Conservation (phyloP, 768 basidiomycete genomes). For the Pulveroboletus sp. region DNA sequence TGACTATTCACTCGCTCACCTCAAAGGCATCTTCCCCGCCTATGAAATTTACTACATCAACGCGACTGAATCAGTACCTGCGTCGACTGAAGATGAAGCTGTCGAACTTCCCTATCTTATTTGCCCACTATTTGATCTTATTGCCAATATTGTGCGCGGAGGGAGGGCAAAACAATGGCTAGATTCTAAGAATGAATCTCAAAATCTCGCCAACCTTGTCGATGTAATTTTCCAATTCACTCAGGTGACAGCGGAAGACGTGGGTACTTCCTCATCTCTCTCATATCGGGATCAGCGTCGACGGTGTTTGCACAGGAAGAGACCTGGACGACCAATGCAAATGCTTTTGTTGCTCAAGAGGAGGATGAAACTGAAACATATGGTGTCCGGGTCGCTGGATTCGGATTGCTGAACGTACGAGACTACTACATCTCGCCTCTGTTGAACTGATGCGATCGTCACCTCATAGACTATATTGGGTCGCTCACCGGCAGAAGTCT, state of each 20-base stretch:
- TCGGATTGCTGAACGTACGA: slow-evolving; percentile 77
- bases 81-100: slow-evolving; percentile 70
- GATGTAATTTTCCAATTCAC: slow-evolving; percentile 62
- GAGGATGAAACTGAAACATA: slow-evolving; percentile 87
- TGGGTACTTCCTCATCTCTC: slow-evolving; percentile 34
- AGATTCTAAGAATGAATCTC: slow-evolving; percentile 27
- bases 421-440: not conserved
- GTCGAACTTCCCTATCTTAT: slow-evolving; percentile 77
- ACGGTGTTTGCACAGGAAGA: slow-evolving; percentile 62
- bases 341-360: slow-evolving; percentile 92
- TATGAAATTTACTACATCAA: slow-evolving; percentile 64
- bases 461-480: slow-evolving; percentile 54
- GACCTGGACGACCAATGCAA: slow-evolving; percentile 85
- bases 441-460: slow-evolving; percentile 2
- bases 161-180: slow-evolving; percentile 69
- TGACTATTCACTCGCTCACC: slow-evolving; percentile 53
- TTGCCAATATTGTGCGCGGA: slow-evolving; percentile 62
- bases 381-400: slow-evolving; percentile 78
- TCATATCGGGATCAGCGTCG: not conserved
- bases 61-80: slow-evolving; percentile 52
- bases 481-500: slow-evolving; percentile 48
- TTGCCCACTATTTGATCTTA: slow-evolving; percentile 78
- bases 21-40: slow-evolving; percentile 54
- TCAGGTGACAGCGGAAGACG: slow-evolving; percentile 91
- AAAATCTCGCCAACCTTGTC: slow-evolving; percentile 50